phyloP scores from a whole-genome alignment of 306 rosid species.

The Betula pendula region DNA sequence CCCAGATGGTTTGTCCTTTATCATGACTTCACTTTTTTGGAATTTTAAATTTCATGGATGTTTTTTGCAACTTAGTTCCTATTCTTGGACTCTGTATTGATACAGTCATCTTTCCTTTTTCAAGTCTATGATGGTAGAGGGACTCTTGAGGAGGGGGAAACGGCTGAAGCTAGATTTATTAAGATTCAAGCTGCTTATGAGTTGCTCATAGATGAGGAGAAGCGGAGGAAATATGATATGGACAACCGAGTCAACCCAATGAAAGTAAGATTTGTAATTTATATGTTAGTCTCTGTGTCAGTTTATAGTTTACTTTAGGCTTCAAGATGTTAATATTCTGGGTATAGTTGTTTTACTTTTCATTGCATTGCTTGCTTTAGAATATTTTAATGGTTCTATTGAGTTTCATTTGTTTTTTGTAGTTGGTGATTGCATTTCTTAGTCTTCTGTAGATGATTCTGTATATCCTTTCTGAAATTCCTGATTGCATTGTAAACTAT shows the following conservation, averaged over 20 bases:
- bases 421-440: background rate
- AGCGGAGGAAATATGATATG: constrained; percentile 69
- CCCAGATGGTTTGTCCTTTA: constrained; percentile 81
- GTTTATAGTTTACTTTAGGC: background rate
- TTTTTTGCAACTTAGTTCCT: background rate
- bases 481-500: background rate
- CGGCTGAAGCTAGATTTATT: constrained; percentile 89
- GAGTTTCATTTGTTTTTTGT: background rate
- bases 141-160: constrained; percentile 90
- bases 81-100: constrained; percentile 8
- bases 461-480: background rate
- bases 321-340: background rate
- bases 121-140: constrained; percentile 89
- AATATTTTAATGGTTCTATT: constrained; percentile 2
- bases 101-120: constrained; percentile 14
- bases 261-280: constrained; percentile 62
- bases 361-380: background rate
- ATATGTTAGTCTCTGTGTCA: background rate
- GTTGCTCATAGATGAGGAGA: constrained; percentile 67
- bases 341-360: background rate
- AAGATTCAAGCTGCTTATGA: constrained; percentile 99
- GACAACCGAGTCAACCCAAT: constrained; percentile 83
- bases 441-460: background rate
- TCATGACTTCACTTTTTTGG: background rate
- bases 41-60: background rate